Percentiles rank a stretch among this genome's conserved stretches.
Conservation (phyloP, 179 eudicot species). For the Silene noctiflora region DNA sequence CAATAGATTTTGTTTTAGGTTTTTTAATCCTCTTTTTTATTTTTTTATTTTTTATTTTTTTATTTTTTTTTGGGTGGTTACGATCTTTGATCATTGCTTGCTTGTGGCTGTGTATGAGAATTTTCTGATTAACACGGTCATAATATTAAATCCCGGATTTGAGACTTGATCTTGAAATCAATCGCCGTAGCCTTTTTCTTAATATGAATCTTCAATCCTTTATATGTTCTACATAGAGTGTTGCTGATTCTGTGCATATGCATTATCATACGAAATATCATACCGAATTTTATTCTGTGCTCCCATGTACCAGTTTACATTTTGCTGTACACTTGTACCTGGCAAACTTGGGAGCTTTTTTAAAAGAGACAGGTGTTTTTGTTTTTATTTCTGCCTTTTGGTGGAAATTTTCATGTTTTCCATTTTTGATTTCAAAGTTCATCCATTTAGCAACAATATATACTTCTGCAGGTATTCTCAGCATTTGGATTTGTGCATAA, state of each 20-base stretch:
- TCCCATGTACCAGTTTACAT: neutral
- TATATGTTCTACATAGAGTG: neutral
- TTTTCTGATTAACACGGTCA: neutral
- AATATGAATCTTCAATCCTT: neutral
- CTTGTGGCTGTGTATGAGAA: neutral
- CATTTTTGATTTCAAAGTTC: neutral
- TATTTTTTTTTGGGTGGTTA: neutral
- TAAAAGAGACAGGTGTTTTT: neutral
- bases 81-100: neutral
- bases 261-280: neutral
- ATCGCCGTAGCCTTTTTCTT: neutral
- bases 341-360: neutral
- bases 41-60: too few relatives aligned
- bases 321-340: constrained; percentile 1
- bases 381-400: neutral
- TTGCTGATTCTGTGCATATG: constrained; percentile 10
- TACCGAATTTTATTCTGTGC: neutral
- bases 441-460: constrained; percentile 14
- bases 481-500: constrained; percentile 98
- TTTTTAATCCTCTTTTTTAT: neutral
- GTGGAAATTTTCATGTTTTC: neutral
- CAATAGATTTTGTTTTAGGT: neutral
- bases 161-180: neutral
- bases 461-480: constrained; percentile 78
- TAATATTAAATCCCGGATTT: neutral